These are phyloP conservation scores for Acacia concinna DNA, from an alignment of 331 rosid genomes.

Conservation along the genomic window DNA sequence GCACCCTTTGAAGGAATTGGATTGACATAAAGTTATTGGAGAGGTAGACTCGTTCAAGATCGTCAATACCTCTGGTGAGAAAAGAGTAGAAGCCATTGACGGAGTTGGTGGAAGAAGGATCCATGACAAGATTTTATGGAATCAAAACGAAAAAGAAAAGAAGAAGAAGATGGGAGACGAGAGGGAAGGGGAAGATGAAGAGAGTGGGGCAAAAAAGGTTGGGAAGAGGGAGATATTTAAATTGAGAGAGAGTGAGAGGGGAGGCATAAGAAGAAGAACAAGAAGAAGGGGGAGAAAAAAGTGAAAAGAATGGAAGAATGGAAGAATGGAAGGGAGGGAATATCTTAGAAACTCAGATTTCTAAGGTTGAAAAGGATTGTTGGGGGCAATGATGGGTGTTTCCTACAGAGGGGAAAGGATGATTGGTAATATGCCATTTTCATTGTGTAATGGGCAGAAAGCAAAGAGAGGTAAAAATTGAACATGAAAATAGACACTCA, in stretches of 20 bases:
- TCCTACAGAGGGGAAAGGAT: slow-evolving; percentile 86
- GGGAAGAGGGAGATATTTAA: slow-evolving; percentile 49
- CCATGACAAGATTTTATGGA: slow-evolving; percentile 35
- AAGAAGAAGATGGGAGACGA: neutral
- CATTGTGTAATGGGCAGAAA: slow-evolving; percentile 69
- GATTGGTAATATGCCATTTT: slow-evolving; percentile 88
- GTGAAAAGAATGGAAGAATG: slow-evolving; percentile 32
- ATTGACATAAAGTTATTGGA: slow-evolving; percentile 78
- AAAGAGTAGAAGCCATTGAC: slow-evolving; percentile 83
- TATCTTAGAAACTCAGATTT: slow-evolving; percentile 72
- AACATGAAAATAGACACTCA: neutral
- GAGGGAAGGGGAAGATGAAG: neutral
- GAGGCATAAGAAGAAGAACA: neutral
- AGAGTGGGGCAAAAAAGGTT: slow-evolving; percentile 18
- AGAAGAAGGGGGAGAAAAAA: neutral
- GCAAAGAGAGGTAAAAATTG: slow-evolving; percentile 24
- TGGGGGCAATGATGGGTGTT: slow-evolving; percentile 92
- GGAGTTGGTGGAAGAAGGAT: slow-evolving; percentile 78
- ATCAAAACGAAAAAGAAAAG: neutral
- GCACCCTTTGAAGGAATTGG: slow-evolving; percentile 82
- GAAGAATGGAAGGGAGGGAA: slow-evolving; percentile 44
- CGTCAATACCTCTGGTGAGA: slow-evolving; percentile 81
- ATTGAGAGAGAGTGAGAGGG: slow-evolving; percentile 35
- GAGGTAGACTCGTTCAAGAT: slow-evolving; percentile 67
- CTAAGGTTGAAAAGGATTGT: slow-evolving; percentile 77